Percentiles rank a stretch among this genome's conserved stretches.
Conservation (phyloP, 2,329 filamentous ascomycete genomes). For the Ophiostoma ulmi region DNA sequence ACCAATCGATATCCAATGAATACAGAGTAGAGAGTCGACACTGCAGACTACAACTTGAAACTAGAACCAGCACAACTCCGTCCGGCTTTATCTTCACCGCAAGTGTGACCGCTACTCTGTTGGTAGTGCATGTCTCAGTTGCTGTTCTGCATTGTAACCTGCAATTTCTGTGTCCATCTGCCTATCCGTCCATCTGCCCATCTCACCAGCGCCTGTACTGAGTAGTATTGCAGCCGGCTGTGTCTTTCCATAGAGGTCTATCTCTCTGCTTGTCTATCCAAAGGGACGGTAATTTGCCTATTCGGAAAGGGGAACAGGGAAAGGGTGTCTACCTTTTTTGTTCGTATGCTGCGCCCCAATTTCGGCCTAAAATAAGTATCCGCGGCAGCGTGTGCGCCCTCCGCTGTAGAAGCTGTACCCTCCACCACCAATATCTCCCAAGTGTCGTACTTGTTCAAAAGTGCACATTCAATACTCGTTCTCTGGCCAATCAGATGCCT, state of each 20-base stretch:
- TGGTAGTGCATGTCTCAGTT: constrained; percentile 5
- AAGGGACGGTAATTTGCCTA: not conserved
- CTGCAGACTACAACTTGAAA: too few relatives aligned
- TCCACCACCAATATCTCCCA: not conserved
- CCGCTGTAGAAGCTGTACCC: not conserved
- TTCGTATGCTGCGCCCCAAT: constrained; percentile 6
- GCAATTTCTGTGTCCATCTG: too few relatives aligned
- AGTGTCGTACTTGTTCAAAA: not conserved
- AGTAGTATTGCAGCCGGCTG: not conserved
- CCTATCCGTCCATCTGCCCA: not conserved
- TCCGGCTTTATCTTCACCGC: constrained; percentile 13
- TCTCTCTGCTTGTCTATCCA: not conserved
- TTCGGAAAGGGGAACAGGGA: not conserved
- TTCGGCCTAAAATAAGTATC: not conserved
- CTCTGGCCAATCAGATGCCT: not conserved
- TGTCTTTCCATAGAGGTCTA: not conserved
- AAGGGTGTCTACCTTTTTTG: not conserved
- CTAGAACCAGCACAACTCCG: not conserved
- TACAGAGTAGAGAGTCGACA: too few relatives aligned
- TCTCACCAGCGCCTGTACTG: not conserved
- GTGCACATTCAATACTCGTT: not conserved
- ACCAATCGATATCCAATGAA: too few relatives aligned
- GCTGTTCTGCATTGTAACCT: not conserved
- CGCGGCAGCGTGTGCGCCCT: not conserved
- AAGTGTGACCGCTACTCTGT: constrained; percentile 14